These are phyloP conservation scores for Pythium volutum DNA, from an alignment of 352 stramenopile species.

Conservation along the genomic window DNA sequence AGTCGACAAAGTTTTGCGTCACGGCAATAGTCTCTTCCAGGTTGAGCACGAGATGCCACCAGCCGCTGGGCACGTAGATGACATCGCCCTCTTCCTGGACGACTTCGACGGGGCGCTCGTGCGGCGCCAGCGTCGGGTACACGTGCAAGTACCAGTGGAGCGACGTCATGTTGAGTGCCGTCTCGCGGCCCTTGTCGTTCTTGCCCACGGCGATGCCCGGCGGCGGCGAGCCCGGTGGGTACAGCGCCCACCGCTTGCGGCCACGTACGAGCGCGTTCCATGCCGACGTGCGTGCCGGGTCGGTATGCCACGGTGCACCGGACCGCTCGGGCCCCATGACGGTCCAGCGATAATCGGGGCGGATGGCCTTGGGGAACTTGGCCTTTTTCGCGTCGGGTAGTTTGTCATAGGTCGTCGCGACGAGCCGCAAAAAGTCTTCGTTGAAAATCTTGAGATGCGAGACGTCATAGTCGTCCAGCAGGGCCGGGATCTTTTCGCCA, in stretches of 20 bases:
- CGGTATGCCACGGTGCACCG: slow-evolving; percentile 94
- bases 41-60: slow-evolving; percentile 98
- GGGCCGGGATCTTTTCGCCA: slow-evolving; percentile 72
- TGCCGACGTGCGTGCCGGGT: slow-evolving; percentile 93
- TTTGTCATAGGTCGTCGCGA: slow-evolving; percentile 11
- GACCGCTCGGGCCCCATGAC: slow-evolving; percentile 81
- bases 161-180: slow-evolving; percentile 73
- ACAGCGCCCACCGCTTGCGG: slow-evolving; percentile 95
- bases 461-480: slow-evolving; percentile 68
- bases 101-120: slow-evolving; percentile 76
- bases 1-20: slow-evolving; percentile 95
- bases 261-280: slow-evolving; percentile 96
- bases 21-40: slow-evolving; percentile 93
- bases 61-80: slow-evolving; percentile 96
- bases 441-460: slow-evolving; percentile 65
- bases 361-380: slow-evolving; percentile 32
- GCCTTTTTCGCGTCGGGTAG: slow-evolving; percentile 36
- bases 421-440: slow-evolving; percentile 59
- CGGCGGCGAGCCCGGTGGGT: slow-evolving; percentile 82
- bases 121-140: slow-evolving; percentile 69
- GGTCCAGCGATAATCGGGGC: slow-evolving; percentile 78
- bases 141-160: slow-evolving; percentile 85
- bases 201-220: slow-evolving; percentile 63
- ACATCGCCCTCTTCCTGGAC: slow-evolving; percentile 94
- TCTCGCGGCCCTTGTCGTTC: slow-evolving; percentile 50